A percentile compares a stretch with the other conserved stretches of the same genome.
Conservation (phyloP, 2,329 filamentous ascomycete genomes). For the Elsinoe batatas region DNA sequence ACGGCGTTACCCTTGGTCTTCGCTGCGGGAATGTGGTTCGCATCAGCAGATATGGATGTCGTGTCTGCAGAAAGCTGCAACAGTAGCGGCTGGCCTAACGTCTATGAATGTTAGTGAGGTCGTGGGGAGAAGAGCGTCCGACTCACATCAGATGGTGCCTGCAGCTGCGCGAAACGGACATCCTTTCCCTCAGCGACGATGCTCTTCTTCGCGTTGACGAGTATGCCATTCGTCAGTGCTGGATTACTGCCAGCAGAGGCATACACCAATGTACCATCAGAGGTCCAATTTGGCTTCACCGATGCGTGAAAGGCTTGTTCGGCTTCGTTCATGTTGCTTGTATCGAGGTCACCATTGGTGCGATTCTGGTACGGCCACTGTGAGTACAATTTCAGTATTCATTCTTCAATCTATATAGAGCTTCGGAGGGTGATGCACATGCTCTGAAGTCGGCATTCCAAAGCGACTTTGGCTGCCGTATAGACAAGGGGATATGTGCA, state of each 20-base stretch:
- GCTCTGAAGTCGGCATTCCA: conserved; percentile 2
- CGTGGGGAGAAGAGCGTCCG: conserved; percentile 17
- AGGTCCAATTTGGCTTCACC: conserved; percentile 71
- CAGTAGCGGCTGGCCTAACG: neutral
- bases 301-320: conserved; percentile 63
- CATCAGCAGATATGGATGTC: conserved; percentile 32
- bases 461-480: neutral
- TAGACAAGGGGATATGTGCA: conserved; percentile 22
- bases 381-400: conserved; percentile 31
- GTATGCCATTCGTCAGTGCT: conserved; percentile 38
- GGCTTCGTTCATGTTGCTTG: conserved; percentile 51
- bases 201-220: conserved; percentile 46
- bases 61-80: conserved; percentile 31
- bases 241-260: conserved; percentile 36
- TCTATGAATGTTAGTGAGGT: neutral
- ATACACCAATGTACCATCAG: conserved; percentile 62
- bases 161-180: conserved; percentile 55
- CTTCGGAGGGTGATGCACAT: neutral
- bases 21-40: conserved; percentile 32
- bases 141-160: conserved; percentile 36
- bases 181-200: conserved; percentile 56
- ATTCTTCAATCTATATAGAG: conserved; percentile 23
- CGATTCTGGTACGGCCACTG: conserved; percentile 85
- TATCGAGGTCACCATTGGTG: conserved; percentile 56
- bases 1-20: conserved; percentile 17